These are phyloP conservation scores for Colletotrichum acutatum DNA, from an alignment of 2,329 filamentous ascomycete genomes.

Conservation along the genomic window DNA sequence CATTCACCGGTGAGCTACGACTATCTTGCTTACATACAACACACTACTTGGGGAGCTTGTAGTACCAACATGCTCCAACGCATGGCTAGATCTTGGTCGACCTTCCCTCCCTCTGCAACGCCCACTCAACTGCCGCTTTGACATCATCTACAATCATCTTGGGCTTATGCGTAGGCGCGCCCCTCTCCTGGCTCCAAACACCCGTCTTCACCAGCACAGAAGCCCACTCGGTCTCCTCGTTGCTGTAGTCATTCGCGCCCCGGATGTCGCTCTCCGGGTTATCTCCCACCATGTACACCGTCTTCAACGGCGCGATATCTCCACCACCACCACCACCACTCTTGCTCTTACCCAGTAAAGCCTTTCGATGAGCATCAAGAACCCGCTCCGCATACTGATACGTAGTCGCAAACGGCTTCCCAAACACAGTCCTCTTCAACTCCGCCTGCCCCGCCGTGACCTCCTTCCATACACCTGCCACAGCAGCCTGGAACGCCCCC, in stretches of 20 bases:
- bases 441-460: constrained; percentile 71
- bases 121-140: constrained; percentile 81
- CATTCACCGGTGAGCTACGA: background rate
- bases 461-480: constrained; percentile 82
- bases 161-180: constrained; percentile 68
- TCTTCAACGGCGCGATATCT: constrained; percentile 60
- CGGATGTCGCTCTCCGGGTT: constrained; percentile 91
- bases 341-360: constrained; percentile 48
- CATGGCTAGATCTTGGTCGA: constrained; percentile 1
- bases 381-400: constrained; percentile 87
- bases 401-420: constrained; percentile 82
- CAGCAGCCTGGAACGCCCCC: constrained; percentile 86
- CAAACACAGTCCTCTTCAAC: constrained; percentile 75
- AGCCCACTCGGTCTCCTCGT: constrained; percentile 78
- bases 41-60: background rate
- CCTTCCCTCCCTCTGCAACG: constrained; percentile 66
- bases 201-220: constrained; percentile 84
- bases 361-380: constrained; percentile 69
- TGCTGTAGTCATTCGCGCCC: constrained; percentile 82
- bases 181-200: constrained; percentile 68
- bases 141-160: constrained; percentile 79
- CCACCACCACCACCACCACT: too few relatives aligned
- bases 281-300: constrained; percentile 95
- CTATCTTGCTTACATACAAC: background rate
- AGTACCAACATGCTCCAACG: background rate